Conservation (phyloP, 2,329 filamentous ascomycete genomes). For the Talaromyces islandicus region DNA sequence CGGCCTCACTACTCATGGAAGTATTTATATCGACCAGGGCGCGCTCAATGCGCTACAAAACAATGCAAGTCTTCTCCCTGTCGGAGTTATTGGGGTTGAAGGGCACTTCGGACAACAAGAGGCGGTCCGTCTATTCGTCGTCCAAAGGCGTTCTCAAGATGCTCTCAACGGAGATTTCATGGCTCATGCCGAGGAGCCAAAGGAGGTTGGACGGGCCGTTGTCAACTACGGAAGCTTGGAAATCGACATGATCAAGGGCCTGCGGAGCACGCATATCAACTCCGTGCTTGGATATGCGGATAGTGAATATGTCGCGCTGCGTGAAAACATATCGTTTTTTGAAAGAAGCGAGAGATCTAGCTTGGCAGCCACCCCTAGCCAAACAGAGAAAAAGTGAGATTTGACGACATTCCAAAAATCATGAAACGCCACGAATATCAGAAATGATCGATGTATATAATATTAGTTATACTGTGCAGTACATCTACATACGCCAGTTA, state of each 20-base stretch:
- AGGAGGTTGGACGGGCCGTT: constrained; percentile 79
- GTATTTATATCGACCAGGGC: constrained; percentile 86
- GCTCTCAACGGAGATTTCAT: constrained; percentile 35
- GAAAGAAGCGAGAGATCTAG: constrained; percentile 18
- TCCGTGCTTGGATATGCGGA: constrained; percentile 82
- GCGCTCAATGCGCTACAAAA: constrained; percentile 72
- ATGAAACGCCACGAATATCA: background rate
- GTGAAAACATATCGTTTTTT: constrained; percentile 81
- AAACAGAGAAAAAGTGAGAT: constrained; percentile 15
- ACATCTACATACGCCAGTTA: background rate
- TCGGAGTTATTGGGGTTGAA: constrained; percentile 83
- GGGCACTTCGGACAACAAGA: constrained; percentile 89
- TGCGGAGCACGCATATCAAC: constrained; percentile 75
- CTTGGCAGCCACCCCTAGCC: constrained; percentile 18
- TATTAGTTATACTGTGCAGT: background rate
- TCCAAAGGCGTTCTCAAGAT: constrained; percentile 51
- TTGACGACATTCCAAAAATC: background rate
- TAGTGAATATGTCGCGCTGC: constrained; percentile 84
- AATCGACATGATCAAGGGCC: constrained; percentile 76
- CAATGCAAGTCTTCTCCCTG: constrained; percentile 83
- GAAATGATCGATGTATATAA: background rate
- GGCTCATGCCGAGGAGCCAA: constrained; percentile 38
- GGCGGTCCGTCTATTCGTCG: constrained; percentile 78
- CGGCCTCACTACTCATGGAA: constrained; percentile 83
- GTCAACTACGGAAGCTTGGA: constrained; percentile 90